A percentile compares a stretch with the other conserved stretches of the same genome.
Evolutionary conservation across 352 stramenopile species (phyloP).

Genomic region (Phytophthora europaea): DNA sequence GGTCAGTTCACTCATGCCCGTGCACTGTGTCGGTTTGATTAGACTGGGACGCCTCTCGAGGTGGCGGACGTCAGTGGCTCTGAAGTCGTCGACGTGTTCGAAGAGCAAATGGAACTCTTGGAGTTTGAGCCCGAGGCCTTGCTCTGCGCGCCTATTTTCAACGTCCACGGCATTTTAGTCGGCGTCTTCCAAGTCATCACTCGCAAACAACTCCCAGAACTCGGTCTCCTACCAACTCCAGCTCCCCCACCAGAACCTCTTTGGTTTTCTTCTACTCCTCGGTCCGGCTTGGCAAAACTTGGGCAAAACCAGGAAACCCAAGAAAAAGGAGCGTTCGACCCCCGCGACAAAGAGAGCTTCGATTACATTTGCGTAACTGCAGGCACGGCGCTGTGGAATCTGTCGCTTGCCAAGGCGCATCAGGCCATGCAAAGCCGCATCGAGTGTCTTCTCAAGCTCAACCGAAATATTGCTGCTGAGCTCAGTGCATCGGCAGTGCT

Average conservation of each 20-base stretch:
- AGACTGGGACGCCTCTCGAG: slow-evolving; percentile 69
- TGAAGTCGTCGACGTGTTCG: slow-evolving; percentile 69
- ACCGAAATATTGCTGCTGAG: slow-evolving; percentile 80
- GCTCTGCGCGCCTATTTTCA: slow-evolving; percentile 69
- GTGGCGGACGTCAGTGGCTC: slow-evolving; percentile 61
- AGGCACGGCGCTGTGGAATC: slow-evolving; percentile 76
- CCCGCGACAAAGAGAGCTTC: slow-evolving; percentile 59
- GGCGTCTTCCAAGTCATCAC: slow-evolving; percentile 76
- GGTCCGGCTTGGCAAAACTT: slow-evolving; percentile 24
- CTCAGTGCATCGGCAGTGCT: slow-evolving; percentile 63
- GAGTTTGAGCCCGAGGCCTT: slow-evolving; percentile 71
- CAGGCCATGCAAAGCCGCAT: slow-evolving; percentile 78
- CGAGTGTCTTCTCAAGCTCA: slow-evolving; percentile 76
- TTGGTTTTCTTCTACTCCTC: slow-evolving; percentile 24
- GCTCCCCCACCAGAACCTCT: slow-evolving; percentile 12
- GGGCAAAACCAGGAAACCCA: slow-evolving; percentile 23
- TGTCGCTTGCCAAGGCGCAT: slow-evolving; percentile 70
- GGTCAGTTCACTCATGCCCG: background rate
- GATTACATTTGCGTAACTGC: slow-evolving; percentile 67
- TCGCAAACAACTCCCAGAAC: slow-evolving; percentile 35
- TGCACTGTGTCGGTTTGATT: background rate
- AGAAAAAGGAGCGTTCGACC: slow-evolving; percentile 34
- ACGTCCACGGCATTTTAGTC: slow-evolving; percentile 67
- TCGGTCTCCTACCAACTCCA: slow-evolving; percentile 7
- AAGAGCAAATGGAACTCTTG: slow-evolving; percentile 73